Evolutionary conservation across 495 filamentous ascomycete species (phyloP).

Genomic region (Daldinia concentrica): DNA sequence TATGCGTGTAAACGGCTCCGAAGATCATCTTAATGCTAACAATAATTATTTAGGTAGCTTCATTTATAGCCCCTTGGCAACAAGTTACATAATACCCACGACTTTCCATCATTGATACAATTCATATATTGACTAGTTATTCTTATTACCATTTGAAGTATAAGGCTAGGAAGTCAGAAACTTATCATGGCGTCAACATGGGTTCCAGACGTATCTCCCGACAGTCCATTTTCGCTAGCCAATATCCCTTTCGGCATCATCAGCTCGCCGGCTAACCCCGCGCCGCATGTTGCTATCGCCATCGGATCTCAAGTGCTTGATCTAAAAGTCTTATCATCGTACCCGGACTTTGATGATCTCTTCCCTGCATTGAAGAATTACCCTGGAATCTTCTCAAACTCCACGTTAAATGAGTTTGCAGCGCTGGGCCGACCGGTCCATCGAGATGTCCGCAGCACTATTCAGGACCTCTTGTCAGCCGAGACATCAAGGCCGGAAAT

Average conservation of each 20-base stretch:
- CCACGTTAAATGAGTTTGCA: conserved; percentile 85
- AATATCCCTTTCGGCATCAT: conserved; percentile 97
- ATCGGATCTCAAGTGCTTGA: conserved; percentile 83
- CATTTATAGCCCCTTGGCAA: background rate
- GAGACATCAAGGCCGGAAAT: conserved; percentile 52
- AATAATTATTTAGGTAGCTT: background rate
- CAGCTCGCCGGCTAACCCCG: conserved; percentile 60
- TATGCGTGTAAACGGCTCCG: background rate
- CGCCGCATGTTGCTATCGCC: conserved; percentile 75
- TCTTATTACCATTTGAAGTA: background rate
- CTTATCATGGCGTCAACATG: conserved; percentile 47
- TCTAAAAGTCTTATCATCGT: conserved; percentile 67
- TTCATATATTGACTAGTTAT: background rate
- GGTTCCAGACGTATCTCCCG: conserved; percentile 49
- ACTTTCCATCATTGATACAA: background rate
- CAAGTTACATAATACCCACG: background rate
- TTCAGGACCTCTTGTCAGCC: conserved; percentile 74
- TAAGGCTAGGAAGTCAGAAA: background rate
- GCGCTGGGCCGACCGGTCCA: conserved; percentile 76
- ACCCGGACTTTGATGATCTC: conserved; percentile 65
- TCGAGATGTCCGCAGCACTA: conserved; percentile 72
- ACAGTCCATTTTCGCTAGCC: conserved; percentile 75
- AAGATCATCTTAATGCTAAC: background rate
- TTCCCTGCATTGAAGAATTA: conserved; percentile 68
- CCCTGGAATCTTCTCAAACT: conserved; percentile 69